Evolutionary conservation across 805 yeast genomes (phyloP).

Genomic region (Pichia eremophila): DNA sequence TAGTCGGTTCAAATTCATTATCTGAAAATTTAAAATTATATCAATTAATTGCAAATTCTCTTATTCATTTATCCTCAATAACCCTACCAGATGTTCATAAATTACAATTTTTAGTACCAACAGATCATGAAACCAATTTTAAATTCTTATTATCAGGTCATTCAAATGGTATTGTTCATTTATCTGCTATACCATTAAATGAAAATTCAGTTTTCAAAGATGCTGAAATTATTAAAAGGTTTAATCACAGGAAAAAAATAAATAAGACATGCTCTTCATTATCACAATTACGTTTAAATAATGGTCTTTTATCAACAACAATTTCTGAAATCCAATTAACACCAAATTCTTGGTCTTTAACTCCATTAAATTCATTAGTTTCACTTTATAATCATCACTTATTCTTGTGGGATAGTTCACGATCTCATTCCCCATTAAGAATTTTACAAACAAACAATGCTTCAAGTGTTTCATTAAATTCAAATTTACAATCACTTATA

Average conservation of each 20-base stretch:
- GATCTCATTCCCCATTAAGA: conserved; percentile 49
- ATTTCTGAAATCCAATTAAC: conserved; percentile 31
- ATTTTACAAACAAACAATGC: conserved; percentile 45
- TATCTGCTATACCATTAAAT: conserved; percentile 54
- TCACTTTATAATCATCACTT: conserved; percentile 60
- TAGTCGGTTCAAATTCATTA: conserved; percentile 41
- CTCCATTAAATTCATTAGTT: conserved; percentile 39
- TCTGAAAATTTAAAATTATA: conserved; percentile 43
- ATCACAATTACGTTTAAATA: conserved; percentile 1
- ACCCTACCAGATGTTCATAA: conserved; percentile 46
- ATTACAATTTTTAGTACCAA: conserved; percentile 37
- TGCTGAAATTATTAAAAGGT: conserved; percentile 71
- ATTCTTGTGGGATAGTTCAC: conserved; percentile 66
- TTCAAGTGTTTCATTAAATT: conserved; percentile 39
- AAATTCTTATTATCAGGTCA: conserved; percentile 62
- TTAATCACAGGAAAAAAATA: conserved; percentile 67
- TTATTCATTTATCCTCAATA: conserved; percentile 53
- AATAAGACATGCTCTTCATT: conserved; percentile 10
- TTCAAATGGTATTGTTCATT: conserved; percentile 61
- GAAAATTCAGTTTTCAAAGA: conserved; percentile 28
- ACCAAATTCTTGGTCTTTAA: conserved; percentile 32
- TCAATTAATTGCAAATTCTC: conserved; percentile 27
- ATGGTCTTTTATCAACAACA: conserved; percentile 14
- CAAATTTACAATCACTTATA: conserved; percentile 39
- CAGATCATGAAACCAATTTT: conserved; percentile 21